Percentiles rank a stretch among this genome's conserved stretches.
These are phyloP conservation scores for Flaveria brownii DNA, from an alignment of 129 eudicot species.

Conservation along the genomic window DNA sequence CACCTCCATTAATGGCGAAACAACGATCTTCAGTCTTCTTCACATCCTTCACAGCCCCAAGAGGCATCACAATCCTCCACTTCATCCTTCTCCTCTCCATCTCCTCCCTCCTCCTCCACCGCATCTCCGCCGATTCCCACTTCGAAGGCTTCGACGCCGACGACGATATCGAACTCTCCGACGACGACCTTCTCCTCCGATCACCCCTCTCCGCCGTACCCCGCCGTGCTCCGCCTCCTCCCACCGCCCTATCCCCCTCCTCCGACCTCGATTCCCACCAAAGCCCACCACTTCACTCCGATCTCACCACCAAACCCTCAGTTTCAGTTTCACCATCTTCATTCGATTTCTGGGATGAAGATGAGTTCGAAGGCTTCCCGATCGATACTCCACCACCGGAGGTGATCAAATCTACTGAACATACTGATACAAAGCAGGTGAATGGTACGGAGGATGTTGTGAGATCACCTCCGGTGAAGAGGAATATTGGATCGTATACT, in stretches of 20 bases:
- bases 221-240: slow-evolving; percentile 48
- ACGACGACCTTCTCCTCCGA: slow-evolving; percentile 24
- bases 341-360: slow-evolving; percentile 91
- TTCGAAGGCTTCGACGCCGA: slow-evolving; percentile 97
- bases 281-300: slow-evolving; percentile 36
- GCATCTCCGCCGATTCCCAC: slow-evolving; percentile 48
- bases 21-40: slow-evolving; percentile 34
- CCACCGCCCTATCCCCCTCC: slow-evolving; percentile 47
- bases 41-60: slow-evolving; percentile 43
- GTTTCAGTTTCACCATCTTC: slow-evolving; percentile 32
- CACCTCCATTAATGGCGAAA: slow-evolving; percentile 25
- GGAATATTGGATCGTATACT: slow-evolving; percentile 29
- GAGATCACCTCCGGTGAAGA: not conserved
- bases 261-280: slow-evolving; percentile 38
- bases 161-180: slow-evolving; percentile 49
- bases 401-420: slow-evolving; percentile 27
- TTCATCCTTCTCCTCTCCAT: slow-evolving; percentile 55
- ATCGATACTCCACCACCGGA: slow-evolving; percentile 35
- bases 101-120: slow-evolving; percentile 56
- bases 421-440: not conserved
- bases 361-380: slow-evolving; percentile 89
- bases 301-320: slow-evolving; percentile 41
- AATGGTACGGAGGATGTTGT: not conserved
- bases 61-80: slow-evolving; percentile 50
- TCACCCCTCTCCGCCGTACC: slow-evolving; percentile 45